Conservation (phyloP, 2,329 filamentous ascomycete species). For the Scedosporium aurantiacum region DNA sequence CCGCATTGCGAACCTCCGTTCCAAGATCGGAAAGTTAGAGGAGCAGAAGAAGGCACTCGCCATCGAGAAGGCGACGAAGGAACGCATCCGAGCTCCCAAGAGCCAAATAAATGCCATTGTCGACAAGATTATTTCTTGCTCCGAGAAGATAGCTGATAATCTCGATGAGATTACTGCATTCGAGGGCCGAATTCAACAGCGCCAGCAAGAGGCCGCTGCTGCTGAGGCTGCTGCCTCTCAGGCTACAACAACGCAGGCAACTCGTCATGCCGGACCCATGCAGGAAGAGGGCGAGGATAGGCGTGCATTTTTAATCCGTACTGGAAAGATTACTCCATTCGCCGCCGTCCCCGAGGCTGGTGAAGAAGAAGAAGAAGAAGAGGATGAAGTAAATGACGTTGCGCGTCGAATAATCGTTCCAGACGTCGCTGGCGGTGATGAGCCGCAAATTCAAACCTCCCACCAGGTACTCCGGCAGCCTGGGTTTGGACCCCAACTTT, state of each 20-base stretch:
- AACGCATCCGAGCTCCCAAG: slow-evolving; percentile 25
- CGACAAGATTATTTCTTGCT: slow-evolving; percentile 54
- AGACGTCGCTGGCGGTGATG: slow-evolving; percentile 23
- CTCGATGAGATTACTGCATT: slow-evolving; percentile 71
- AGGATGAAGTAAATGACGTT: slow-evolving; percentile 17
- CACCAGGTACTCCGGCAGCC: slow-evolving; percentile 65
- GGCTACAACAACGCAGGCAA: slow-evolving; percentile 29
- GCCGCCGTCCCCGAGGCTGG: slow-evolving; percentile 56
- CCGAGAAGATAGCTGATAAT: slow-evolving; percentile 52
- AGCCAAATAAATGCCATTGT: slow-evolving; percentile 44
- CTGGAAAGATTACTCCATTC: slow-evolving; percentile 95
- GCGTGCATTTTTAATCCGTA: slow-evolving; percentile 84
- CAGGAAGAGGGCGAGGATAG: slow-evolving; percentile 55
- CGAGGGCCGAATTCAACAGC: slow-evolving; percentile 64
- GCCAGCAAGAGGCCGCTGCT: slow-evolving; percentile 40
- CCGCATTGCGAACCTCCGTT: slow-evolving; percentile 47
- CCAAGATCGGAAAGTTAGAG: slow-evolving; percentile 50
- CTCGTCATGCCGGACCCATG: slow-evolving; percentile 37
- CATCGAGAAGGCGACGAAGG: slow-evolving; percentile 32
- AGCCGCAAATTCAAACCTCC: slow-evolving; percentile 34
- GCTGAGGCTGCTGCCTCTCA: slow-evolving; percentile 32
- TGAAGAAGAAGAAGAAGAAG: slow-evolving; percentile 56
- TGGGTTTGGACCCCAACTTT: slow-evolving; percentile 44
- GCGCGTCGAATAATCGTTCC: slow-evolving; percentile 24
- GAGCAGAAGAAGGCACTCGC: slow-evolving; percentile 32